A percentile compares a stretch with the other conserved stretches of the same genome.
Evolutionary conservation across 2,329 filamentous ascomycete species (phyloP).

Genomic region (Aspergillus uvarum): DNA sequence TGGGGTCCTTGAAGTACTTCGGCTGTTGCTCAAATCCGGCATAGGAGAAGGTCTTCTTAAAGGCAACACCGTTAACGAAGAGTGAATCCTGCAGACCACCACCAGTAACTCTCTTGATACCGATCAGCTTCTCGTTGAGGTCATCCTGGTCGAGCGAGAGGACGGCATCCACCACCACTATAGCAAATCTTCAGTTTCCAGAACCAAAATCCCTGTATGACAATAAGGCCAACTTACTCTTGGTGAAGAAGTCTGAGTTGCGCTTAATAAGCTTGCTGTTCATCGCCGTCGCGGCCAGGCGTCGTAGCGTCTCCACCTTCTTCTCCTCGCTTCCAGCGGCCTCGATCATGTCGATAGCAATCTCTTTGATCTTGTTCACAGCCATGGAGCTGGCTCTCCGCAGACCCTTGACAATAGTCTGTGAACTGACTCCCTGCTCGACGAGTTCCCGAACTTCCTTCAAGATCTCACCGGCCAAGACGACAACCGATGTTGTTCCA

Average conservation of each 20-base stretch:
- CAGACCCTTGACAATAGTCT: constrained; percentile 95
- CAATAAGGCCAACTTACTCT: constrained; percentile 62
- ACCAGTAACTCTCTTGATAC: constrained; percentile 96
- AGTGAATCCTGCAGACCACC: constrained; percentile 94
- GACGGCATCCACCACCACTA: constrained; percentile 97
- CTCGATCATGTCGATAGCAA: constrained; percentile 67
- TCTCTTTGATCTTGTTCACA: constrained; percentile 98
- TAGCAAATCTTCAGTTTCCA: constrained; percentile 21
- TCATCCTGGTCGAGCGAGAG: constrained; percentile 94
- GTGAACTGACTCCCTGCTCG: constrained; percentile 93
- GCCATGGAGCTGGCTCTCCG: constrained; percentile 84
- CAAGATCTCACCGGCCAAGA: constrained; percentile 93
- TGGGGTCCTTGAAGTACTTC: constrained; percentile 89
- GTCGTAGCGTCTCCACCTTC: constrained; percentile 81
- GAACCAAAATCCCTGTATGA: neutral
- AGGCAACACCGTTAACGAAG: constrained; percentile 96
- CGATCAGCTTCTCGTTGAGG: constrained; percentile 95
- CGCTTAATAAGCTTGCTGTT: constrained; percentile 99
- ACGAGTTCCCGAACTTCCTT: constrained; percentile 97
- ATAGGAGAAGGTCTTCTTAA: constrained; percentile 99
- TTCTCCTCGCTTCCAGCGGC: constrained; percentile 80
- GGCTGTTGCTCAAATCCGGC: constrained; percentile 99
- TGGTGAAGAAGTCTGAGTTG: constrained; percentile 95
- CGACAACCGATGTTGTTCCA: constrained; percentile 95
- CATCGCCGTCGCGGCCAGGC: constrained; percentile 94